These are phyloP conservation scores for Petunia axillaris DNA, from an alignment of 257 asterid genomes.

Conservation along the genomic window DNA sequence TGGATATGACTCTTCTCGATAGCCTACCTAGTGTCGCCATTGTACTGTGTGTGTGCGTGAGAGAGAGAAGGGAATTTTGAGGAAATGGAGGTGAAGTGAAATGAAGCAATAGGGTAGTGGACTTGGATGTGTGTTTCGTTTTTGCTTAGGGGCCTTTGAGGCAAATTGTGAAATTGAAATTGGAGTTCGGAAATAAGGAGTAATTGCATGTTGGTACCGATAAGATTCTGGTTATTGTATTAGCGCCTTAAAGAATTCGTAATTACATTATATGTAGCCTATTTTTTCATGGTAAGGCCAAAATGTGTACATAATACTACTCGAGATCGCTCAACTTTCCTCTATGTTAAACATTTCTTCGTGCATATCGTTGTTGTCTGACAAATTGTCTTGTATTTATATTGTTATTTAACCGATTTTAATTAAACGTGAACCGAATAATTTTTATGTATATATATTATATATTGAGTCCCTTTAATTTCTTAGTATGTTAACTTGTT, in stretches of 20 bases:
- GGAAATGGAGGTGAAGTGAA: slow-evolving; percentile 16
- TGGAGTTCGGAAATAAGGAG: neutral
- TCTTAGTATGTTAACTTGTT: too few relatives aligned
- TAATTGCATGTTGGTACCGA: neutral
- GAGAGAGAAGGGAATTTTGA: neutral
- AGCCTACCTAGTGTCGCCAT: slow-evolving; percentile 75
- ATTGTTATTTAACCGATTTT: too few relatives aligned
- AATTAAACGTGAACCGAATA: too few relatives aligned
- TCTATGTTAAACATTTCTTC: too few relatives aligned
- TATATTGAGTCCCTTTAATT: too few relatives aligned
- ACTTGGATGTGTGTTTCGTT: neutral
- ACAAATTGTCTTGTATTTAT: too few relatives aligned
- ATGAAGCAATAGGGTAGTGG: slow-evolving; percentile 3
- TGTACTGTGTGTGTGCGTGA: neutral
- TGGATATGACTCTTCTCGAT: slow-evolving; percentile 59
- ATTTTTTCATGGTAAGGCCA: neutral
- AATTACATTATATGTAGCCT: neutral
- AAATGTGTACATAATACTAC: too few relatives aligned
- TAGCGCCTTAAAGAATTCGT: neutral
- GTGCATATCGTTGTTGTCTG: too few relatives aligned
- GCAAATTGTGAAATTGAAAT: neutral
- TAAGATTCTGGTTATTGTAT: neutral
- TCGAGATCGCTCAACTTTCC: too few relatives aligned
- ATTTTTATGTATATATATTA: too few relatives aligned
- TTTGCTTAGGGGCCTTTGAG: neutral